These are phyloP conservation scores for Neurospora pannonica DNA, from an alignment of 495 filamentous ascomycete genomes.

Conservation along the genomic window DNA sequence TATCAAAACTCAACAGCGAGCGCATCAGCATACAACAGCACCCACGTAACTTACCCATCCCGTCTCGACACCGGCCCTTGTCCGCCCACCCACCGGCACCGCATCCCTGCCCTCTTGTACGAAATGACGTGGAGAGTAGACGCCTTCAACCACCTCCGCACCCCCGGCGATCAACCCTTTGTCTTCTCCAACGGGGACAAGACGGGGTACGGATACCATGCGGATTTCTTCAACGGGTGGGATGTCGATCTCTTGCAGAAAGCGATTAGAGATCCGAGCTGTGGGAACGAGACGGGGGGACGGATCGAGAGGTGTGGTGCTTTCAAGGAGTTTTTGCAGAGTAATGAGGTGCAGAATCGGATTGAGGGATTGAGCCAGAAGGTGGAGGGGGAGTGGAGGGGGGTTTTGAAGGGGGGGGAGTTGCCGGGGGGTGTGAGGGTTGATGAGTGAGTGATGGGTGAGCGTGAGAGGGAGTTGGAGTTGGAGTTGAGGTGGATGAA, in stretches of 20 bases:
- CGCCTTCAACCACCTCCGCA: conserved; percentile 31
- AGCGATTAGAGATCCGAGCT: conserved; percentile 39
- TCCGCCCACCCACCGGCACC: conserved; percentile 45
- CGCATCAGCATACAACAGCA: conserved; percentile 39
- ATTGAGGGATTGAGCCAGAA: neutral
- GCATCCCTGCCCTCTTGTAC: conserved; percentile 51
- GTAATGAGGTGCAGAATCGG: neutral
- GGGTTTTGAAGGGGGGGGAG: neutral
- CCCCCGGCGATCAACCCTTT: conserved; percentile 42
- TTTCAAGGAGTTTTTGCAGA: conserved; percentile 20
- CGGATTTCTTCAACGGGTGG: conserved; percentile 61
- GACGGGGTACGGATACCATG: conserved; percentile 42
- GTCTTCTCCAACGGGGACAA: conserved; percentile 38
- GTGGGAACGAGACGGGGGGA: conserved; percentile 20
- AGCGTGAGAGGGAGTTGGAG: neutral
- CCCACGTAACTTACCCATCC: conserved; percentile 49
- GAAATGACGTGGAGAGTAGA: conserved; percentile 52
- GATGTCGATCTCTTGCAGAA: conserved; percentile 40
- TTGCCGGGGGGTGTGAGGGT: neutral
- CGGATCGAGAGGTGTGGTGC: conserved; percentile 36
- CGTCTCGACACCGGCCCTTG: conserved; percentile 38
- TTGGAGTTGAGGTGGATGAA: neutral
- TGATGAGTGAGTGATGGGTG: neutral
- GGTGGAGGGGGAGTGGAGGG: neutral
- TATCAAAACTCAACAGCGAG: neutral